These are phyloP conservation scores for Penicillium robsamsonii DNA, from an alignment of 495 filamentous ascomycete species.

Conservation along the genomic window DNA sequence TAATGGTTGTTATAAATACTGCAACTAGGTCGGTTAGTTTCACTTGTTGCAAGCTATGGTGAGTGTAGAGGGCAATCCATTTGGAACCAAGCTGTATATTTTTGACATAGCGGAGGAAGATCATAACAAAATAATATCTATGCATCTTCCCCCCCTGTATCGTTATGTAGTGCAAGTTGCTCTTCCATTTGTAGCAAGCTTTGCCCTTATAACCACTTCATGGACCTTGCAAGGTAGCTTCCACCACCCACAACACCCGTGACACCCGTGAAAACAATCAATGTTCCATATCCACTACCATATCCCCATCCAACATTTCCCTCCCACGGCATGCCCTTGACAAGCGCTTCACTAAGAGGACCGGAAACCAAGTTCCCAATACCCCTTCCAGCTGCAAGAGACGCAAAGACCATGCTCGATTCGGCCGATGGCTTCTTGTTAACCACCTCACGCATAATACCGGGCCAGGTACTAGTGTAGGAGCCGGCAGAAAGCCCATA, in stretches of 20 bases:
- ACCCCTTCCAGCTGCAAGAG: slow-evolving; percentile 55
- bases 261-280: slow-evolving; percentile 45
- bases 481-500: slow-evolving; percentile 64
- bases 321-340: slow-evolving; percentile 21
- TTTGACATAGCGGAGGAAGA: too few relatives aligned
- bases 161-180: too few relatives aligned
- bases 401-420: slow-evolving; percentile 53
- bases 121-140: too few relatives aligned
- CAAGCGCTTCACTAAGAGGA: slow-evolving; percentile 54
- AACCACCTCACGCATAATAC: slow-evolving; percentile 51
- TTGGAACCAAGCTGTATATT: too few relatives aligned
- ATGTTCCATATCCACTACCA: slow-evolving; percentile 36
- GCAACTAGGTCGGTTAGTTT: too few relatives aligned
- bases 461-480: slow-evolving; percentile 55
- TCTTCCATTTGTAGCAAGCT: too few relatives aligned
- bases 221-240: slow-evolving; percentile 26
- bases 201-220: slow-evolving; percentile 10
- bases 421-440: slow-evolving; percentile 37
- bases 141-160: too few relatives aligned
- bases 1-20: too few relatives aligned
- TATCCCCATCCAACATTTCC: slow-evolving; percentile 26
- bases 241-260: slow-evolving; percentile 40
- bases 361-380: slow-evolving; percentile 56
- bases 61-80: too few relatives aligned
- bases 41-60: too few relatives aligned